phyloP scores from a whole-genome alignment of 257 asterid species.

The Przewalskia tangutica region DNA sequence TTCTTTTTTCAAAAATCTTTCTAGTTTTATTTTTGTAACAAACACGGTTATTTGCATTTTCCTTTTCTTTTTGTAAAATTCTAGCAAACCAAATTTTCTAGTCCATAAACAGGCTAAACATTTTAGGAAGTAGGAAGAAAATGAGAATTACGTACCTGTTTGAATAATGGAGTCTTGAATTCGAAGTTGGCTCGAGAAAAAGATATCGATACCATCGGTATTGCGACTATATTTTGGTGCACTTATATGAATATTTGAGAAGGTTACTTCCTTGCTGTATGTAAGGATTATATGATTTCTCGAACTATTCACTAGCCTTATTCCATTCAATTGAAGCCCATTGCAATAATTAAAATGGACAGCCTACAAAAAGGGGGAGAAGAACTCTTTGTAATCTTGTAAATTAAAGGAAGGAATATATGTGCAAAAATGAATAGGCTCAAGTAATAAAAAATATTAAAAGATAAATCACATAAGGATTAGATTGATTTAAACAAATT shows the following conservation, averaged over 20 bases:
- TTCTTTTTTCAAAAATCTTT: not conserved
- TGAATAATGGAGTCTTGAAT: constrained; percentile 3
- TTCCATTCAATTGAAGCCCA: constrained; percentile 5
- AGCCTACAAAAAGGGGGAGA: not conserved
- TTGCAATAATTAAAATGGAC: constrained; percentile 4
- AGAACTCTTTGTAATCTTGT: not conserved
- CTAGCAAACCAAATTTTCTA: not conserved
- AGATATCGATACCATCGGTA: constrained; percentile 15
- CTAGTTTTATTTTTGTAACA: not conserved
- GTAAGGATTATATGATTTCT: constrained; percentile 5
- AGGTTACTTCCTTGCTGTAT: not conserved
- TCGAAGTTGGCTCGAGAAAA: not conserved
- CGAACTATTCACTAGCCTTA: constrained; percentile 8
- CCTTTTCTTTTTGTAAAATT: not conserved
- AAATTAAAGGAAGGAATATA: not conserved
- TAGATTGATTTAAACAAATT: not conserved
- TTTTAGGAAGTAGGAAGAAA: not conserved
- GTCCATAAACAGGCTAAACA: not conserved
- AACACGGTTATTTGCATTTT: not conserved
- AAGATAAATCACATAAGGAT: not conserved
- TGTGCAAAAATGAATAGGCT: not conserved
- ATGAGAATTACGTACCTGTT: not conserved
- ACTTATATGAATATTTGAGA: constrained; percentile 3
- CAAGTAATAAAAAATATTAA: not conserved
- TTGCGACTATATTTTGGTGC: constrained; percentile 15